A percentile compares a stretch with the other conserved stretches of the same genome.
These are phyloP conservation scores for Scutellaria baicalensis DNA, from an alignment of 257 asterid species.

Conservation along the genomic window DNA sequence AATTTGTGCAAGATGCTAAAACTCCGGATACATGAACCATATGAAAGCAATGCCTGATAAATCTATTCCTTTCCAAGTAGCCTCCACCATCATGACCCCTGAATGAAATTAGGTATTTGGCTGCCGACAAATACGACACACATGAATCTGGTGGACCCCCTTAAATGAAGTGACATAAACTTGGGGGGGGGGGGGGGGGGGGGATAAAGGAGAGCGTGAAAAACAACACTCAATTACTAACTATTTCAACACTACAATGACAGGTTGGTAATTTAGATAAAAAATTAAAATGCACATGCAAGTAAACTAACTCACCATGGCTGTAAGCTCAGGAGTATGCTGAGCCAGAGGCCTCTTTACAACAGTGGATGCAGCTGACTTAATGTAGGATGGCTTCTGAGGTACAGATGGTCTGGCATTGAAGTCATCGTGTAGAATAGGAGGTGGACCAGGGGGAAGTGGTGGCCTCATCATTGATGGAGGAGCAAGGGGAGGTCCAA, in stretches of 20 bases:
- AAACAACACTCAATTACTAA: background rate
- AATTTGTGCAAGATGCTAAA: too few relatives aligned
- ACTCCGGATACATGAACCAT: too few relatives aligned
- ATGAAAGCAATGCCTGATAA: too few relatives aligned
- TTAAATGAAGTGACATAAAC: background rate
- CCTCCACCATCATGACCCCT: too few relatives aligned
- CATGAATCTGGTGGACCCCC: background rate
- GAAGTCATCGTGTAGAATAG: constrained; percentile 48
- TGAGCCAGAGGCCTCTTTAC: constrained; percentile 99
- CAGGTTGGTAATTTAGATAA: background rate
- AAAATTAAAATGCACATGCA: background rate
- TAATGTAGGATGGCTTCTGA: constrained; percentile 85
- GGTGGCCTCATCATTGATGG: constrained; percentile 90
- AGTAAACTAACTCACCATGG: constrained; percentile 64
- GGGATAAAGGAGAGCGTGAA: background rate
- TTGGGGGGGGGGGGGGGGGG: background rate
- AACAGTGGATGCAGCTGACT: constrained; percentile 97
- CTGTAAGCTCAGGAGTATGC: constrained; percentile 97
- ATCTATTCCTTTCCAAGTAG: too few relatives aligned
- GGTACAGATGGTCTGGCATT: constrained; percentile 39
- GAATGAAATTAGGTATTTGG: background rate
- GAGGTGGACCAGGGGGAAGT: constrained; percentile 98
- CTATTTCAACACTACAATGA: background rate
- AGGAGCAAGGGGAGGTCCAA: constrained; percentile 64
- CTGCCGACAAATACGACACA: background rate